phyloP scores from a whole-genome alignment of 164 flowering plant genomes.

The Echeveria elegans region DNA sequence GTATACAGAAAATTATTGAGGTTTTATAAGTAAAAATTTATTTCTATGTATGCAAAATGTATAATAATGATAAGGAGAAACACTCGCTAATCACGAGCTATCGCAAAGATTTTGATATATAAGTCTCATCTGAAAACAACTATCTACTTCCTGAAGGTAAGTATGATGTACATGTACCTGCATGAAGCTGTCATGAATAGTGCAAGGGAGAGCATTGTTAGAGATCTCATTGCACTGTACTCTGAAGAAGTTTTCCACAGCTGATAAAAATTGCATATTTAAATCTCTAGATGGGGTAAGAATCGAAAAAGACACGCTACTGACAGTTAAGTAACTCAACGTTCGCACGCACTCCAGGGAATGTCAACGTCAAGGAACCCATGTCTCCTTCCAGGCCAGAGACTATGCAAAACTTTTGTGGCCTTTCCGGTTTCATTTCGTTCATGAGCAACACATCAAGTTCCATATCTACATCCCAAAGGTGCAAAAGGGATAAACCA shows the following conservation, averaged over 20 bases:
- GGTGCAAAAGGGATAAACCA: constrained; percentile 77
- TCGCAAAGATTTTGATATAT: neutral
- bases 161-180: no score
- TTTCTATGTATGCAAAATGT: neutral
- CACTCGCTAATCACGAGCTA: neutral
- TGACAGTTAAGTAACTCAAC: constrained; percentile 65
- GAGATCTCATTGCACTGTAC: constrained; percentile 82
- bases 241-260: constrained; percentile 91
- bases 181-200: constrained; percentile 73
- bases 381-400: constrained; percentile 86
- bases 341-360: constrained; percentile 51
- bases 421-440: constrained; percentile 68
- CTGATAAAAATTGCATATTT: constrained; percentile 39
- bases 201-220: constrained; percentile 88
- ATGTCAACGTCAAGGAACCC: constrained; percentile 77
- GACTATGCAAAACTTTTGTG: constrained; percentile 45
- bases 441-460: constrained; percentile 62
- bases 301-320: constrained; percentile 2
- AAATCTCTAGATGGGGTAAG: constrained; percentile 11
- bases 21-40: neutral
- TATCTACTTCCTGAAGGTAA: no score
- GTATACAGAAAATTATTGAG: neutral
- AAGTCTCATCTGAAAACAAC: no score
- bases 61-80: neutral
- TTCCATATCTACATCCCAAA: constrained; percentile 66